Evolutionary conservation across 805 yeast species (phyloP).

Genomic region (Teunomyces panamensis): DNA sequence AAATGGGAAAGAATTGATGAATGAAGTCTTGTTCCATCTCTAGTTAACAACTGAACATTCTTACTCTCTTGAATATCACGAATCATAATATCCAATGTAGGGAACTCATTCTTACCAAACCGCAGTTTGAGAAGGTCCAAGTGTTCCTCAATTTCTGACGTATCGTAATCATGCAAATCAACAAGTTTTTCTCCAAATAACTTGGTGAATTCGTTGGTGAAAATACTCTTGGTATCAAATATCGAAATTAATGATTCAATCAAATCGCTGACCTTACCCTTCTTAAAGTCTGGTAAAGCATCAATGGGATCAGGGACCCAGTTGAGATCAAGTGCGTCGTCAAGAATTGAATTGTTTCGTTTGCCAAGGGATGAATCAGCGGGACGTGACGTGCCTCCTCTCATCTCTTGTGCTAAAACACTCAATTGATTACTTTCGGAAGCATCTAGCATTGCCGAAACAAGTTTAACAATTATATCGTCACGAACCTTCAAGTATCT

Average conservation of each 20-base stretch:
- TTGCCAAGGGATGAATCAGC: slow-evolving; percentile 1
- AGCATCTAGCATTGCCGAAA: slow-evolving; percentile 62
- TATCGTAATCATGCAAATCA: slow-evolving; percentile 36
- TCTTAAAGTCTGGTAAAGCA: slow-evolving; percentile 81
- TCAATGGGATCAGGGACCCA: slow-evolving; percentile 90
- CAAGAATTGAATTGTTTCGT: slow-evolving; percentile 5
- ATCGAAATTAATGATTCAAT: slow-evolving; percentile 71
- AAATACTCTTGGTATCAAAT: slow-evolving; percentile 64
- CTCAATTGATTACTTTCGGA: slow-evolving; percentile 41
- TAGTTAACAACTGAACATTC: slow-evolving; percentile 29
- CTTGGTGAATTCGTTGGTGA: slow-evolving; percentile 61
- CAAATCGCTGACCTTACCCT: slow-evolving; percentile 58
- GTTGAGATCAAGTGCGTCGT: slow-evolving; percentile 44
- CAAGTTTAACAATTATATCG: slow-evolving; percentile 69
- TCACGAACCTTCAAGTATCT: slow-evolving; percentile 65
- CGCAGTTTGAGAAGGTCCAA: slow-evolving; percentile 56
- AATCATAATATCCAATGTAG: slow-evolving; percentile 80
- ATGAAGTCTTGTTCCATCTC: slow-evolving; percentile 29
- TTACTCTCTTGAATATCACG: slow-evolving; percentile 63
- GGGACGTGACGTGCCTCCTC: slow-evolving; percentile 15
- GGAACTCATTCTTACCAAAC: slow-evolving; percentile 66
- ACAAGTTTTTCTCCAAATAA: slow-evolving; percentile 60
- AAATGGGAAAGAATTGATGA: slow-evolving; percentile 69
- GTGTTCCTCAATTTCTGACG: slow-evolving; percentile 37
- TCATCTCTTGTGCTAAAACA: slow-evolving; percentile 56